A percentile compares a stretch with the other conserved stretches of the same genome.
Evolutionary conservation across 805 yeast genomes (phyloP).

Genomic region (Wickerhamiella sorbophila): DNA sequence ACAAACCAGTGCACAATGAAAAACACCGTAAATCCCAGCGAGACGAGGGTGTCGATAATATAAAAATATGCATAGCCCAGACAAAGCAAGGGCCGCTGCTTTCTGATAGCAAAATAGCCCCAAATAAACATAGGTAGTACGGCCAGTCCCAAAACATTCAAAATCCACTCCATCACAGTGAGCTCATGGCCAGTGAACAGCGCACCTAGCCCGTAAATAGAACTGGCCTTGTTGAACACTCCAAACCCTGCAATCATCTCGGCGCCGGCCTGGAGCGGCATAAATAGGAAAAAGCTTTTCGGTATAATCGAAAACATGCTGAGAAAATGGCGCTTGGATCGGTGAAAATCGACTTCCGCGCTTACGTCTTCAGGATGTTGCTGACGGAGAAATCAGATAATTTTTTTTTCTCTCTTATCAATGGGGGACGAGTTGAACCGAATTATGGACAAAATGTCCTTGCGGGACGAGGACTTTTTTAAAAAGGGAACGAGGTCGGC

Average conservation of each 20-base stretch:
- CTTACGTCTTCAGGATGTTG: no score
- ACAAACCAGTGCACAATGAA: conserved; percentile 66
- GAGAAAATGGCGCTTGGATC: background rate
- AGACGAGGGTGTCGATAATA: conserved; percentile 50
- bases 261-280: conserved; percentile 79
- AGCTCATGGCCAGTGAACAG: conserved; percentile 77
- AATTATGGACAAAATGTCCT: conserved; percentile 13
- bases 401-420: background rate
- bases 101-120: conserved; percentile 38
- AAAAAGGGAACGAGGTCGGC: conserved; percentile 18
- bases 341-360: no score
- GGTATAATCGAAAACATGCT: conserved; percentile 15
- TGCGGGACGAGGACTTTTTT: conserved; percentile 15
- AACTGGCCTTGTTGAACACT: conserved; percentile 76
- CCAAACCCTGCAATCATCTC: conserved; percentile 66
- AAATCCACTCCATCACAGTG: conserved; percentile 67
- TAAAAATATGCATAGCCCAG: conserved; percentile 53
- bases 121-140: conserved; percentile 50
- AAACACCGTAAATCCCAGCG: conserved; percentile 54
- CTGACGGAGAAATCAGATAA: no score
- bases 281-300: conserved; percentile 47
- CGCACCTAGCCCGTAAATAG: conserved; percentile 74
- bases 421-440: conserved; percentile 4
- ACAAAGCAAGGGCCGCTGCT: conserved; percentile 44
- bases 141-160: conserved; percentile 50